Base-by-base conservation (phyloP, 1,139 yeast species). In the Blastobotrys illinoisensis region DNA sequence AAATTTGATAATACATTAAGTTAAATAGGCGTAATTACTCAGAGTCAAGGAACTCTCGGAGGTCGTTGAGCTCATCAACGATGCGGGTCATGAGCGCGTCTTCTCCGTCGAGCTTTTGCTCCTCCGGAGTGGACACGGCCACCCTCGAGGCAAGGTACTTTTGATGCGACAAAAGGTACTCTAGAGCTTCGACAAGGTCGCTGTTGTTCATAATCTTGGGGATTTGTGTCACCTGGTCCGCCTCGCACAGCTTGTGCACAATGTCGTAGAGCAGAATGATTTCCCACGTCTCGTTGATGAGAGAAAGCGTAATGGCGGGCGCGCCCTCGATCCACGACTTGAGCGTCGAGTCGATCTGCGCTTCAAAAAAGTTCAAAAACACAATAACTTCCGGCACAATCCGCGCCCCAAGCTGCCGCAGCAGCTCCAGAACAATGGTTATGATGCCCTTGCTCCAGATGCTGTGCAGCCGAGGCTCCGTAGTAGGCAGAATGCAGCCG, bases 391-490 rank as follows among this genome's bases (percentile, higher is more conserved):
- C 95, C 1, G 88, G 83, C 1, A 85, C 66, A 1, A 86, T 75
- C 47, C 80, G 74, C 0, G 79, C 77, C 0, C 95, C 95, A 54
- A 89, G 79, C 54, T 78, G 79, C 48, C 83, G 77, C 51, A 88
- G 68, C 16, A 88, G 70, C 1, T 80, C 76, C 46, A 88, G 70
- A 23, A 86, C 74, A 7, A 88, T 79, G 0, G 95, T 86, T 47
- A 91, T 73, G 19, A 91, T 73, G 0, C 96, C 96, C 65, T 86
- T 84, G 11, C 83, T 80, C 97, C 97, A 91, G 20, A 88, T 75
- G 53, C 80, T 77, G 67, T 89, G 93, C 58, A 87, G 72, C 56
- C 79, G 78, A 1, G 86, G 79, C 18, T 79, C 76, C 4, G 66
- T 63, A 0, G 71, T 64, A 1, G 87, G 78, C 21, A 76, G 75